Base-by-base conservation (phyloP, 768 basidiomycete genomes). In the Tricholoma matsutake region DNA sequence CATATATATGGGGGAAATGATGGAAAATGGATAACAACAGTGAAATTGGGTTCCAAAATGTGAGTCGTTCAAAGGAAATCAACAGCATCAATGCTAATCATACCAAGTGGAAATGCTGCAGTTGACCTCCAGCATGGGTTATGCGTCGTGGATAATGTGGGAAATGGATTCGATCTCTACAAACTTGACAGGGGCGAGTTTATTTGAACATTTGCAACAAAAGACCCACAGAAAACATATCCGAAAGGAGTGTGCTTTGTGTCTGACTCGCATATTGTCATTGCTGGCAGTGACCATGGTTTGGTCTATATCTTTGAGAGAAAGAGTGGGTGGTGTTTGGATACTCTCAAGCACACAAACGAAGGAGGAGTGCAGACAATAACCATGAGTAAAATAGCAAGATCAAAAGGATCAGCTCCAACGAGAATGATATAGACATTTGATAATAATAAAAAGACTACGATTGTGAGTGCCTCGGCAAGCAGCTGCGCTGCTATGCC, bases 241-340 rank as follows among this genome's bases (percentile, higher is more conserved):
- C n/a, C n/a, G n/a, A 68, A 67, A 54, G 57, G 64, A 28, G 65
- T 69, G 3, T 64, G 49, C 16, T 68, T 69, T 31, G 64, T 49
- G 13, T 54, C 65, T 18, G 32, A 58, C 28, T 32, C 47, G 11
- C 45, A 45, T 11, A 53, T 58, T 11, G 49, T 68, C 18, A 53
- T 69, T n/a, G 61, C 65, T 13, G 68, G 68, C 22, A 69, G 68
- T n/a, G 65, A 69, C 57, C 65, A 69, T 53, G 64, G 67, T 4
- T 31, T 45, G 5, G 65, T 65, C 6, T 68, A 68, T 55, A 61
- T 69, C 22, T 69, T 66, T 37, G 65, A 69, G 8, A n/a, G 60
- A 3, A 66, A 64, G 29, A 60, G 67, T 5, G 67, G 67, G 10
- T 6, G 35, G 4, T 14, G 59, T 18, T 37, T 66, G 31, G 45